Base-by-base conservation (phyloP, 805 yeast species). In the Ascoidea asiatica region DNA sequence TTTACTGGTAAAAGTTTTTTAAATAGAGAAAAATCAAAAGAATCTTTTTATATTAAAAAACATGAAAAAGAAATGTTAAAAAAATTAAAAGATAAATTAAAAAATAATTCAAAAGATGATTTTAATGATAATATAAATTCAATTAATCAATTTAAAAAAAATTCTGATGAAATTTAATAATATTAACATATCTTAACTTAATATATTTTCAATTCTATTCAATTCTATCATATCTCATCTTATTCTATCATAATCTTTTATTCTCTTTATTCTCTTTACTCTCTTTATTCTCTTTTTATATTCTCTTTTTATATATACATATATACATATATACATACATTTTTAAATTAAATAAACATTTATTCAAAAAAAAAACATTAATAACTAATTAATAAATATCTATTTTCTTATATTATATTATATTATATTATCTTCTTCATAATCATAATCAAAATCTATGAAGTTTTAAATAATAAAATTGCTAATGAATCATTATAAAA, bases 401-500 rank as follows among this genome's bases (percentile, higher is more conserved):
- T n/a, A n/a, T n/a, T n/a, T n/a, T n/a, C n/a, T n/a, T n/a, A n/a
- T n/a, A n/a, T n/a, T n/a, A n/a, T n/a, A n/a, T n/a, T n/a, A n/a
- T n/a, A n/a, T n/a, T n/a, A n/a, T n/a, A n/a, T n/a, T n/a, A n/a
- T n/a, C n/a, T n/a, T n/a, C n/a, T n/a, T n/a, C n/a, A n/a, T n/a
- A n/a, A n/a, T n/a, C n/a, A n/a, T n/a, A n/a, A 5, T 17, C 29
- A 41, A 23, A 35, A 17, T 22, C 53, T 61, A 78, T 36, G 80
- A 75, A 41, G 86, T 81, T 61, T 78, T 82, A 62, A 83, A 83
- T 6, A 79, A 65, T 49, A 83, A 63, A 52, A 80, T 71, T 3
- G 92, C 92, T 44, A 72, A 62, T 38, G 76, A 75, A 35, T 78
- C 89, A 51, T 81, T 67, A 62, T 81, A 83, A 55, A 77, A 81